A percentile compares a stretch with the other conserved stretches of the same genome.
phyloP scores from a whole-genome alignment of 2,329 filamentous ascomycete genomes.

The Cladosporium sp. region DNA sequence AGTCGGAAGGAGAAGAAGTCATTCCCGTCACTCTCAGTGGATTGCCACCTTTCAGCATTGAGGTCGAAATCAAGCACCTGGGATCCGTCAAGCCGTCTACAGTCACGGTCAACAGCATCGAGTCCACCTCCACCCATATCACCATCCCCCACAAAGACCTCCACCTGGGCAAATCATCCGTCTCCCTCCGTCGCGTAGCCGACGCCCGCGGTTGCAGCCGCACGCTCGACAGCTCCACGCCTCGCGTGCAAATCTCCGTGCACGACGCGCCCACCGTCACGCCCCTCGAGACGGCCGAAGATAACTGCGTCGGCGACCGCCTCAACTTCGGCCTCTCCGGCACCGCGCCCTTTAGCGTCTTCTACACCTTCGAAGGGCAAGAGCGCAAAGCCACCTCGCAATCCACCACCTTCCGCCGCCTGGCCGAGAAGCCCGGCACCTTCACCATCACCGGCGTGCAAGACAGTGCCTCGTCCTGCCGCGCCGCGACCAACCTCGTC shows the following conservation, averaged over 20 bases:
- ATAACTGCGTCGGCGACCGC: constrained; percentile 95
- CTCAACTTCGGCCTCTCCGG: constrained; percentile 90
- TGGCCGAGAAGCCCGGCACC: constrained; percentile 84
- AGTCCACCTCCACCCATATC: constrained; percentile 69
- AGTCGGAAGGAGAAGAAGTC: constrained; percentile 71
- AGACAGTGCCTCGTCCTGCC: constrained; percentile 85
- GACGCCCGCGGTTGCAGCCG: constrained; percentile 84
- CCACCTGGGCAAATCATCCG: constrained; percentile 81
- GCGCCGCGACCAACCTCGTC: constrained; percentile 69
- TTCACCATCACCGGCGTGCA: constrained; percentile 84
- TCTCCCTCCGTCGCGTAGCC: constrained; percentile 84
- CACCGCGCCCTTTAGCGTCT: constrained; percentile 85
- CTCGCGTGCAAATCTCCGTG: constrained; percentile 83
- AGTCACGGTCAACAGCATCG: constrained; percentile 76
- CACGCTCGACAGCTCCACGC: constrained; percentile 60
- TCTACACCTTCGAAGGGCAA: constrained; percentile 80
- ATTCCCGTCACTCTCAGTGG: constrained; percentile 86
- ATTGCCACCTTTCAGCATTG: constrained; percentile 80
- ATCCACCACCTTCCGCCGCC: constrained; percentile 82
- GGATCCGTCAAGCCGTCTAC: constrained; percentile 74
- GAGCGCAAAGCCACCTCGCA: constrained; percentile 73
- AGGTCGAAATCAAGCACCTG: constrained; percentile 91
- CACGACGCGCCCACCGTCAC: constrained; percentile 92
- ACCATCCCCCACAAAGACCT: constrained; percentile 80
- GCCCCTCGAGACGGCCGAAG: constrained; percentile 73